Percentiles rank a stretch among this genome's conserved stretches.
Evolutionary conservation across 2,329 filamentous ascomycete genomes (phyloP).

Genomic region (Beauveria pseudobassiana): DNA sequence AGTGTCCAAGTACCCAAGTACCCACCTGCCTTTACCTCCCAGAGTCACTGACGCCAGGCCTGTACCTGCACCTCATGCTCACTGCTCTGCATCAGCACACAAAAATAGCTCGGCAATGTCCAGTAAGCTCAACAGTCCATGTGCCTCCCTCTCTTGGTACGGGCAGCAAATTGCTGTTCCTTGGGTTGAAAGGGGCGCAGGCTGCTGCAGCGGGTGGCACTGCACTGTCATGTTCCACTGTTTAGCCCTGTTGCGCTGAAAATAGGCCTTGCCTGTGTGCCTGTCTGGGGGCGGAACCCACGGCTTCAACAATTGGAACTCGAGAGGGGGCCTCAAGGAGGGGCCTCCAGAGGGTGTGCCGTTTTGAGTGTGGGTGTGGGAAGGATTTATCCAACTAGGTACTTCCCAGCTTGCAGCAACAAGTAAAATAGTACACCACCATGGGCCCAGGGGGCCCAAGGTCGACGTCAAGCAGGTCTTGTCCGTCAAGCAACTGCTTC

Average conservation of each 20-base stretch:
- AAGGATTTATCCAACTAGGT: not conserved
- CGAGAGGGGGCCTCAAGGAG: no score
- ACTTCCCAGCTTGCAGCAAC: not conserved
- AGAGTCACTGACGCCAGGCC: no score
- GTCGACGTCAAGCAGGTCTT: not conserved
- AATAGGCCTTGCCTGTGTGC: conserved; percentile 1
- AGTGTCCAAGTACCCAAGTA: no score
- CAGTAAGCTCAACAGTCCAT: not conserved
- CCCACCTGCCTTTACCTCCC: no score
- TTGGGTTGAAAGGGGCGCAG: not conserved
- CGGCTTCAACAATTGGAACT: not conserved
- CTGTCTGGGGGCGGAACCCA: not conserved
- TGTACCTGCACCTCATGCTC: no score
- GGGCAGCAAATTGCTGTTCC: not conserved
- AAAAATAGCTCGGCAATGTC: no score
- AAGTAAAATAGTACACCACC: not conserved
- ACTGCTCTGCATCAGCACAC: no score
- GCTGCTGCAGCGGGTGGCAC: conserved; percentile 3
- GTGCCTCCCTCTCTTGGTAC: not conserved
- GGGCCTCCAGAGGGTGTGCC: not conserved
- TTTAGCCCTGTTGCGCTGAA: conserved; percentile 11
- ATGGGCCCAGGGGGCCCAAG: not conserved
- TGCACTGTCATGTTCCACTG: conserved; percentile 7
- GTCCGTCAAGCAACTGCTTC: not conserved
- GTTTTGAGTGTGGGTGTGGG: not conserved